These are phyloP conservation scores for Nemania abortiva DNA, from an alignment of 2,329 filamentous ascomycete species.

Conservation along the genomic window DNA sequence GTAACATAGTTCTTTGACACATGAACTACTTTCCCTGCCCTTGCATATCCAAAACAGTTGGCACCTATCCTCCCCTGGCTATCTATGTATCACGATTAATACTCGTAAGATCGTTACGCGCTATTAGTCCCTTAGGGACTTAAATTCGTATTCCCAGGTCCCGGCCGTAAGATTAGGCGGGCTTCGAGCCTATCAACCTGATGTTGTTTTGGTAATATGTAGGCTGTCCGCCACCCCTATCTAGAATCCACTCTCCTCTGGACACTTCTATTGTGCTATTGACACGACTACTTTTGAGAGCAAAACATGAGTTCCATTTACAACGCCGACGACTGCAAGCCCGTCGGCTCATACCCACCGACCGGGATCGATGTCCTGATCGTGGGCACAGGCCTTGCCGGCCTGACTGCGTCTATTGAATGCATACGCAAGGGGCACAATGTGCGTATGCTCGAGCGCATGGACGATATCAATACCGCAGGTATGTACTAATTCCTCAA, in stretches of 20 bases:
- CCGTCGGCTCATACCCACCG: constrained; percentile 63
- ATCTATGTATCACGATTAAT: neutral
- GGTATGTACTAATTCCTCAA: constrained; percentile 53
- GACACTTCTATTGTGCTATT: neutral
- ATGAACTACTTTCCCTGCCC: neutral
- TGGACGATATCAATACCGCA: constrained; percentile 63
- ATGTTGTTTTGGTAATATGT: constrained; percentile 18
- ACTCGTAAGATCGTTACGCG: neutral
- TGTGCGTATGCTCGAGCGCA: constrained; percentile 61
- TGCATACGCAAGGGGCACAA: constrained; percentile 70
- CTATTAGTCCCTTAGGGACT: neutral
- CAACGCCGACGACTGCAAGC: constrained; percentile 55
- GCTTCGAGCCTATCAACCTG: neutral
- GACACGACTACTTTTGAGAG: neutral
- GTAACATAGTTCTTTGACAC: neutral
- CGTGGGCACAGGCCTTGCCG: constrained; percentile 69
- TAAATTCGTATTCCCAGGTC: neutral
- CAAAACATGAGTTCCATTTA: constrained; percentile 46
- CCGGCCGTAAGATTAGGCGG: neutral
- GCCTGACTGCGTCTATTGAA: constrained; percentile 71
- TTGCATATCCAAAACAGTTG: neutral
- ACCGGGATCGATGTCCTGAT: constrained; percentile 64
- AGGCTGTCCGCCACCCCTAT: neutral
- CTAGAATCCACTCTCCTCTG: neutral
- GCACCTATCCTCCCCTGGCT: neutral